Evolutionary conservation across 345 rosid genomes (phyloP).

Genomic region (Rhodamnia rubescens): DNA sequence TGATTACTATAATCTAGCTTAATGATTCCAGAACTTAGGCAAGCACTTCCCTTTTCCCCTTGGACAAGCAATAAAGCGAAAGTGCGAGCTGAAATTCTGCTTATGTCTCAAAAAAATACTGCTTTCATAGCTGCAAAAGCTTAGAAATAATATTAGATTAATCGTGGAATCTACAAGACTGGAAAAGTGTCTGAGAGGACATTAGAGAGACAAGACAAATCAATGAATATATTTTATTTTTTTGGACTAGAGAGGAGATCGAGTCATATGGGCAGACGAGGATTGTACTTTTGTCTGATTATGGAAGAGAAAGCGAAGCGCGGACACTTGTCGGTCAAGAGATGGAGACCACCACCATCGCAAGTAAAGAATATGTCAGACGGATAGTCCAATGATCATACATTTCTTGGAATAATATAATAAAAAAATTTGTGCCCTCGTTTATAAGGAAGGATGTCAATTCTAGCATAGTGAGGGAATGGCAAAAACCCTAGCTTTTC

Average conservation of each 20-base stretch:
- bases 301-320: neutral
- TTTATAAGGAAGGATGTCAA: neutral
- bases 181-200: neutral
- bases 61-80: neutral
- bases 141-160: neutral
- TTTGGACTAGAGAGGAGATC: neutral
- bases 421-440: neutral
- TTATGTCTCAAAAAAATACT: neutral
- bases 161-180: neutral
- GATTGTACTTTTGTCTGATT: neutral
- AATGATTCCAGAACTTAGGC: neutral
- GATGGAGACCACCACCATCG: neutral
- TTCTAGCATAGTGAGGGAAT: neutral
- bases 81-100: neutral
- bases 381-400: neutral
- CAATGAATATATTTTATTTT: neutral
- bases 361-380: slow-evolving; percentile 61
- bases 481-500: neutral
- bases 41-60: neutral
- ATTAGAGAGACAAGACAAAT: neutral
- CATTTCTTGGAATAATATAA: neutral
- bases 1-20: neutral
- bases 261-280: neutral
- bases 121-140: neutral
- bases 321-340: neutral